Base-by-base conservation (phyloP, 2,329 filamentous ascomycete genomes). In the Hypoxylon sp. region DNA sequence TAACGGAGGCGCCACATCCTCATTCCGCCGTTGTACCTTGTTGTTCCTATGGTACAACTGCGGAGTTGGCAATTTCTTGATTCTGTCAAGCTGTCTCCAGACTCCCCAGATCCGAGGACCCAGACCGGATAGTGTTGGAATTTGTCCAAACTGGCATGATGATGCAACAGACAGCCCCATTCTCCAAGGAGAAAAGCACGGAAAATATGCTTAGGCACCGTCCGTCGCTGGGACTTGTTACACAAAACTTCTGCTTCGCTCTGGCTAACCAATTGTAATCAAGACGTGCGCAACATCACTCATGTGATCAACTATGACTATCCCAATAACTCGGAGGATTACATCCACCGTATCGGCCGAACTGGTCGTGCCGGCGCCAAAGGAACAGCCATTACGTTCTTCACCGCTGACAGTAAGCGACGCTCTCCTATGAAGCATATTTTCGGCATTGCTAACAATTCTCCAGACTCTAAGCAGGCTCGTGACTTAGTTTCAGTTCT, bases 281-380 rank as follows among this genome's bases (percentile, higher is more conserved):
- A 97, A 98, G 96, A 99, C 91, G 96, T 99, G 86, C 95, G 94
- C 85, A 97, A 99, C 88, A 99, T 99, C 85, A 98, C 96, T 83
- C 96, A 99, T 85, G 96, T 99, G 83, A 88, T 99, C 84, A 98
- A 98, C 90, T 97, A 98, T 92, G 96, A 98, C 81, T 98, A 98
- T 83, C 95, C 95, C 81, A 98, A 98, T 86, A 98, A 98, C 83
- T 89, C 96, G 76, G 96, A 99, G 84, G 95, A 98, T 78, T 98
- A 98, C 77, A 97, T 98, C 74, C 96, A 97, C 79, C 92, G 96
- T 80, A 96, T 95, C 80, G 96, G 96, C 76, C 92, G 96, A 83
- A 98, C 96, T 75, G 95, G 96, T 75, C 92, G 95, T 85, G 95
- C 96, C 78, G 96, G 96, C 83, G 91, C 91, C 76, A 93, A 91